Evolutionary conservation across 1,139 yeast genomes (phyloP).

Genomic region (Nakaseomyces bracarensis): DNA sequence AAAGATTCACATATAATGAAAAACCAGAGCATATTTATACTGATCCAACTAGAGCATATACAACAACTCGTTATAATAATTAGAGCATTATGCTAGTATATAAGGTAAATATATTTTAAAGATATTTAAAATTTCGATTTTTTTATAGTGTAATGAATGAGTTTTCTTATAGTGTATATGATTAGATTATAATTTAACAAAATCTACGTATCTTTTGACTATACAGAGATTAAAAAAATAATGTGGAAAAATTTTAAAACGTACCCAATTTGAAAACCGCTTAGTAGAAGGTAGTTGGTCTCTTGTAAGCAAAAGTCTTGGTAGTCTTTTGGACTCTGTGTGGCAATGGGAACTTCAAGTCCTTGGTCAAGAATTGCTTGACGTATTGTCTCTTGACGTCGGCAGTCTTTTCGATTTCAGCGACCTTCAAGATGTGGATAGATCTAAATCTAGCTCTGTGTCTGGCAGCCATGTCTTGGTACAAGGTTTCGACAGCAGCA

Average conservation of each 20-base stretch:
- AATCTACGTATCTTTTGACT: constrained; percentile 7
- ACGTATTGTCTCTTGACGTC: constrained; percentile 99
- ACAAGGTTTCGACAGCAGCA: constrained; percentile 97
- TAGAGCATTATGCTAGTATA: no score
- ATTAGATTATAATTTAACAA: constrained; percentile 6
- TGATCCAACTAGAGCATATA: no score
- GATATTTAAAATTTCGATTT: no score
- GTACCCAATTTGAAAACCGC: constrained; percentile 10
- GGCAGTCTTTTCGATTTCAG: constrained; percentile 93
- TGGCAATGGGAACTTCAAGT: constrained; percentile 99
- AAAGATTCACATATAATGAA: no score
- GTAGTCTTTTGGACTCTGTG: constrained; percentile 95
- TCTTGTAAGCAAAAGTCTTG: constrained; percentile 81
- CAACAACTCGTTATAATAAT: no score
- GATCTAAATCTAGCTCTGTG: constrained; percentile 99
- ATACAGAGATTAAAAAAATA: constrained; percentile 7
- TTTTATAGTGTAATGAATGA: constrained; percentile 3
- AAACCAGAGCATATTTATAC: no score
- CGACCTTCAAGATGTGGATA: constrained; percentile 97
- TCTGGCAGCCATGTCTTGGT: constrained; percentile 99
- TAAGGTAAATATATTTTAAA: no score
- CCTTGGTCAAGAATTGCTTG: constrained; percentile 92
- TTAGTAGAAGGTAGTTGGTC: constrained; percentile 97
- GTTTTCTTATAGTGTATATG: constrained; percentile 5
- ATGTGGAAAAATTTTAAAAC: constrained; percentile 3